Base-by-base conservation (phyloP, 2,329 filamentous ascomycete species). In the Byssothecium circinans region DNA sequence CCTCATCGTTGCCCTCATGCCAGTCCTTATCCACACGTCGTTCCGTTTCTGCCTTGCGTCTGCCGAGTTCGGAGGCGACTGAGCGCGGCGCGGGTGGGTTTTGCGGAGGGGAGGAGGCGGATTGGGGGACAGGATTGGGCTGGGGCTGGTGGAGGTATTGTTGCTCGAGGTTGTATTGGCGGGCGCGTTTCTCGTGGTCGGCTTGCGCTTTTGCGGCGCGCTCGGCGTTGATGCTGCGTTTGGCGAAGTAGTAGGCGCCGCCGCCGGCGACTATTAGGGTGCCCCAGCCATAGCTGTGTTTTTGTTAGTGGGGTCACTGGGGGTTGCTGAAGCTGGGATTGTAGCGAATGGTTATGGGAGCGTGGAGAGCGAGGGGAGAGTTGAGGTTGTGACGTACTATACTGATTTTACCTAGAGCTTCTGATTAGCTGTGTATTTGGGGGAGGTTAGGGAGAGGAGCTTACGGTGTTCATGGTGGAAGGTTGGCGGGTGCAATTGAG, bases 221-320 rank as follows among this genome's bases (percentile, higher is more conserved):
- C 73, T 96, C 91, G 60, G 88, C 88, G 69, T 96, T 96, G 81
- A 99, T 95, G 71, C 86, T 86, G 67, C 84, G 82, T 80, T 99
- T 99, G 56, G 94, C 94, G 70, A 96, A 96, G 78, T 89, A 91
- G 79, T 97, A 99, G 64, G 92, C 91, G 54, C 87, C 89, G 57
- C 84, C 94, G 67, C 92, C 94, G 58, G 91, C 90, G 43, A 62
- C 79, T 68, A 91, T 94, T 45, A 97, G 82, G 41, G 90, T 82
- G 61, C 89, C 91, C 94, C 90, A 96, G 67, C 94, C 94, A 66
- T 92, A 77, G 88, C 91, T 95, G 50, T n/a, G 40, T 20, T 37
- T 22, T 3, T 37, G 35, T 37, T 37, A 37, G 35, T 22, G 10
- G 5, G 23, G 23, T 25, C 10, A n/a, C n/a, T n/a, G n/a, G n/a